These are phyloP conservation scores for Litchi chinensis DNA, from an alignment of 345 rosid species.

Conservation along the genomic window DNA sequence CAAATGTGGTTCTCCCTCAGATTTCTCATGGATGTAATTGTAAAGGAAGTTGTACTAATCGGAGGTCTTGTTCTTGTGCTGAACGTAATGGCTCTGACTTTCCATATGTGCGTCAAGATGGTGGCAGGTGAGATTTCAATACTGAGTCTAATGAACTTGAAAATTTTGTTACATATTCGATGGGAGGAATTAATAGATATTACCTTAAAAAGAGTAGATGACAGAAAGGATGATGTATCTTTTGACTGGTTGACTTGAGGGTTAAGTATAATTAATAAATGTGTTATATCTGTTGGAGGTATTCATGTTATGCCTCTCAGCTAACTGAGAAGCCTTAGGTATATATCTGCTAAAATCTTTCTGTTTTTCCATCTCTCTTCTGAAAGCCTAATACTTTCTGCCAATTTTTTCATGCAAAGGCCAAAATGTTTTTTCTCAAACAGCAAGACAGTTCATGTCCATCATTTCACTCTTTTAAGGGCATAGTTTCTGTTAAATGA, in stretches of 20 bases:
- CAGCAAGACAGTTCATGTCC: not conserved
- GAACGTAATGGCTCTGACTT: slow-evolving; percentile 57
- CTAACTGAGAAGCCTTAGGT: not conserved
- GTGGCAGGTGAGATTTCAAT: slow-evolving; percentile 54
- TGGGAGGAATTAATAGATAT: not conserved
- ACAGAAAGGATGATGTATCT: not conserved
- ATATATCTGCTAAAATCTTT: not conserved
- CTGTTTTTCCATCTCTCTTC: not conserved
- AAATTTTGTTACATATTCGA: not conserved
- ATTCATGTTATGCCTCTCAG: not conserved
- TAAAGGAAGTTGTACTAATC: slow-evolving; percentile 47
- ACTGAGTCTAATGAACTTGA: not conserved
- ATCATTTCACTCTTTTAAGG: not conserved
- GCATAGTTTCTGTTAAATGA: not conserved
- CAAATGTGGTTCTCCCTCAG: slow-evolving; percentile 44
- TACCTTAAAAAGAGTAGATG: not conserved
- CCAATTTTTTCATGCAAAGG: not conserved
- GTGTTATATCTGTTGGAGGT: not conserved
- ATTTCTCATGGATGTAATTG: slow-evolving; percentile 46
- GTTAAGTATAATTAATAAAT: not conserved
- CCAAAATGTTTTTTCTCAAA: not conserved
- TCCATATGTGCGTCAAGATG: slow-evolving; percentile 56
- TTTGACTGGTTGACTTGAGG: not conserved
- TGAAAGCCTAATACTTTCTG: not conserved
- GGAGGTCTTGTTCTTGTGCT: slow-evolving; percentile 60